Evolutionary conservation across 176 grass and related monocot genomes (phyloP).

Genomic region (Aechmea fasciata): DNA sequence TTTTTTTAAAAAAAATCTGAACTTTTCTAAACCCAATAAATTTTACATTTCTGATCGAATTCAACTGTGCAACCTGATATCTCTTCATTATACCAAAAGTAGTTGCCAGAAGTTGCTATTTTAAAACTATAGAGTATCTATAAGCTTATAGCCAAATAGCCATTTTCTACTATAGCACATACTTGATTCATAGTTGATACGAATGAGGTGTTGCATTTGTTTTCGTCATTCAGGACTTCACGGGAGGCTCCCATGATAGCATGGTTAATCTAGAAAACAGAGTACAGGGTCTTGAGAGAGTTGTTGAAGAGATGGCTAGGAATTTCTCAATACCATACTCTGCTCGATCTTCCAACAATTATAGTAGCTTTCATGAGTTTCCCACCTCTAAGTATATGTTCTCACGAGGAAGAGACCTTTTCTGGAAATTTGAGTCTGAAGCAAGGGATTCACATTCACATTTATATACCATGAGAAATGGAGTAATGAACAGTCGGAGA

Average conservation of each 20-base stretch:
- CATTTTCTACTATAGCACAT: too few relatives aligned
- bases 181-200: too few relatives aligned
- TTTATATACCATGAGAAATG: slow-evolving; percentile 36
- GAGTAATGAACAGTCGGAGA: slow-evolving; percentile 40
- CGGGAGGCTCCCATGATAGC: slow-evolving; percentile 92
- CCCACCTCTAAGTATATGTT: slow-evolving; percentile 65
- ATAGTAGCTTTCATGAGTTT: slow-evolving; percentile 71
- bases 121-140: too few relatives aligned
- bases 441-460: slow-evolving; percentile 55
- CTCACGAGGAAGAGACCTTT: slow-evolving; percentile 39
- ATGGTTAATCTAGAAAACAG: slow-evolving; percentile 93
- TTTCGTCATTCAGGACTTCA: slow-evolving; percentile 61
- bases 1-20: too few relatives aligned
- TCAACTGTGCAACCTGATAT: too few relatives aligned
- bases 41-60: too few relatives aligned
- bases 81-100: too few relatives aligned
- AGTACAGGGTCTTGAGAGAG: slow-evolving; percentile 88
- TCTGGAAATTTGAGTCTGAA: slow-evolving; percentile 81
- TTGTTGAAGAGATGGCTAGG: slow-evolving; percentile 87
- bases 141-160: too few relatives aligned
- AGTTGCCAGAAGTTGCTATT: too few relatives aligned
- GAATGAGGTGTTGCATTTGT: not conserved
- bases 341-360: slow-evolving; percentile 66
- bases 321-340: slow-evolving; percentile 72
- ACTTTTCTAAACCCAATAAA: too few relatives aligned